Percentiles rank a stretch among this genome's conserved stretches.
These are phyloP conservation scores for Ophiostoma ulmi DNA, from an alignment of 2,329 filamentous ascomycete species.

Conservation along the genomic window DNA sequence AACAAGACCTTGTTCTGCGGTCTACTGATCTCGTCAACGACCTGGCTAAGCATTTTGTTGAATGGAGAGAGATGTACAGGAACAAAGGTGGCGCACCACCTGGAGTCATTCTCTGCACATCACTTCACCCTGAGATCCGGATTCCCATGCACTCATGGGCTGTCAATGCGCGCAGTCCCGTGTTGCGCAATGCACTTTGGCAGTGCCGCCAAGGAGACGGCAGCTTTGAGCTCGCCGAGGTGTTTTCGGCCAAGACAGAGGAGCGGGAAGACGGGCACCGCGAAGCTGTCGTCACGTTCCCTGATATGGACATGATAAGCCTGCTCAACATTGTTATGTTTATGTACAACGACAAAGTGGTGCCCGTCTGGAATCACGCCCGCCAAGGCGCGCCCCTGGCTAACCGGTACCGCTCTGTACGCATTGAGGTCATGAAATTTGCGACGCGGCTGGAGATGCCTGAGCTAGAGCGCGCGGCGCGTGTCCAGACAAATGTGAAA, in stretches of 20 bases:
- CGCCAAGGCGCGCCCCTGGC: slow-evolving; percentile 60
- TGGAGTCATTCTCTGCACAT: slow-evolving; percentile 48
- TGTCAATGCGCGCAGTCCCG: slow-evolving; percentile 65
- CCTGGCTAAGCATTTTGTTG: not conserved
- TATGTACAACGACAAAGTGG: slow-evolving; percentile 69
- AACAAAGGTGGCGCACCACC: slow-evolving; percentile 34
- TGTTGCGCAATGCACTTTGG: slow-evolving; percentile 59
- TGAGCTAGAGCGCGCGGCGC: slow-evolving; percentile 69
- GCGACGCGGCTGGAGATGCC: slow-evolving; percentile 60
- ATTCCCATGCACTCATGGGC: slow-evolving; percentile 84
- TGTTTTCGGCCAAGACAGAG: slow-evolving; percentile 51
- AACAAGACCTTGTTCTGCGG: not conserved
- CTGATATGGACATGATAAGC: slow-evolving; percentile 67
- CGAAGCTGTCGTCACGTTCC: slow-evolving; percentile 58
- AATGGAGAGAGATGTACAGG: slow-evolving; percentile 34
- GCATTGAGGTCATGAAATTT: slow-evolving; percentile 75
- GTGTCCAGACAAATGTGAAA: slow-evolving; percentile 64
- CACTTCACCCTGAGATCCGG: slow-evolving; percentile 59
- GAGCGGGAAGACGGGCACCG: slow-evolving; percentile 35
- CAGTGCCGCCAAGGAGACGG: slow-evolving; percentile 50
- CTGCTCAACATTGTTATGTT: slow-evolving; percentile 76
- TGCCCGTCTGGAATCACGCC: slow-evolving; percentile 84
- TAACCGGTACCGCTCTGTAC: slow-evolving; percentile 70
- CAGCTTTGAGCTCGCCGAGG: slow-evolving; percentile 53
- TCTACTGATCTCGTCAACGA: slow-evolving; percentile 1